Evolutionary conservation across 192 early-diverging fungal species (phyloP).

Genomic region (Umbelopsis sp.): DNA sequence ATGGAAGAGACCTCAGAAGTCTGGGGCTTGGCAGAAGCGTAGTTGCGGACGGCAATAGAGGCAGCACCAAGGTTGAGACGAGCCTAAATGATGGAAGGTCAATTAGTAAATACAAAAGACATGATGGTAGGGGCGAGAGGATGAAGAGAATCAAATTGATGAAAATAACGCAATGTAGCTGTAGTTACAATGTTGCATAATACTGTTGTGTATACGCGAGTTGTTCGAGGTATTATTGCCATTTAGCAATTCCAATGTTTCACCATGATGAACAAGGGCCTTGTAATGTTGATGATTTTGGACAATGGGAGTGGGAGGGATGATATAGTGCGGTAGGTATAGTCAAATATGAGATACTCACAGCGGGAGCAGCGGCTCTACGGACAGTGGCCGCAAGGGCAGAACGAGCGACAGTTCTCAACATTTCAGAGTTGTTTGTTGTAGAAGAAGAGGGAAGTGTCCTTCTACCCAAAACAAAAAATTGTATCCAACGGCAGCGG

Average conservation of each 20-base stretch:
- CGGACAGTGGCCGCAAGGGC: constrained; percentile 18
- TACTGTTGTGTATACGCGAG: background rate
- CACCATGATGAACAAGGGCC: background rate
- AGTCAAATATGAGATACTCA: background rate
- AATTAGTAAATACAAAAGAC: background rate
- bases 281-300: background rate
- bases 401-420: constrained; percentile 20
- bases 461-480: constrained; percentile 16
- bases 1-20: constrained; percentile 97
- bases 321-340: no score
- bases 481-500: constrained; percentile 18
- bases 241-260: background rate
- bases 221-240: background rate
- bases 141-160: background rate
- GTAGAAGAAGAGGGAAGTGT: constrained; percentile 15
- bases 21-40: constrained; percentile 61
- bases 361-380: constrained; percentile 17
- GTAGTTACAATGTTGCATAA: background rate
- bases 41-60: constrained; percentile 49
- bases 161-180: background rate
- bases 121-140: background rate
- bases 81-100: constrained; percentile 29
- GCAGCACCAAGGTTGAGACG: constrained; percentile 57
- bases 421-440: constrained; percentile 20
- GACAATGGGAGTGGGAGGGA: background rate